Conservation (phyloP, 2,329 filamentous ascomycete species). For the Penicillium sp. region DNA sequence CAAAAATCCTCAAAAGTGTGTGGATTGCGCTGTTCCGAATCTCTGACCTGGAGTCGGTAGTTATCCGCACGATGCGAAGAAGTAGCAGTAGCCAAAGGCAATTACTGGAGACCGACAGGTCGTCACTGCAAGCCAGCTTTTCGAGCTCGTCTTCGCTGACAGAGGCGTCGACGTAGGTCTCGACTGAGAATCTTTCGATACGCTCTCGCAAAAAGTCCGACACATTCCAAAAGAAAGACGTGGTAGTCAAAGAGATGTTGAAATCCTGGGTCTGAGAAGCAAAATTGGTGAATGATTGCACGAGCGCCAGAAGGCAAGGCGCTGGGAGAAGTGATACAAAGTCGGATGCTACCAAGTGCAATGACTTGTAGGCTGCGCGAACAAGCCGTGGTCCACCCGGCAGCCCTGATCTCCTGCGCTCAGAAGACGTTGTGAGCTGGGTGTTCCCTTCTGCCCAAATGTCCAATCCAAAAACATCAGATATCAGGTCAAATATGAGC, state of each 20-base stretch:
- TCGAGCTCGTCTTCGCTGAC: slow-evolving; percentile 53
- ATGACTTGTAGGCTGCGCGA: slow-evolving; percentile 77
- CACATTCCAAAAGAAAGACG: slow-evolving; percentile 93
- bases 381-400: slow-evolving; percentile 65
- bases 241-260: slow-evolving; percentile 90
- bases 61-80: slow-evolving; percentile 34
- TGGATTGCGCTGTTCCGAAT: slow-evolving; percentile 65
- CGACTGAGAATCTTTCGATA: slow-evolving; percentile 38
- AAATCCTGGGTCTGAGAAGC: slow-evolving; percentile 84
- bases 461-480: slow-evolving; percentile 63
- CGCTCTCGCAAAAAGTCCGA: slow-evolving; percentile 70
- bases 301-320: slow-evolving; percentile 67
- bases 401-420: slow-evolving; percentile 19
- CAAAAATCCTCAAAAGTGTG: slow-evolving; percentile 83
- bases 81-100: slow-evolving; percentile 33
- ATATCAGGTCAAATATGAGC: slow-evolving; percentile 76
- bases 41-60: slow-evolving; percentile 37
- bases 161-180: slow-evolving; percentile 37
- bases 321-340: slow-evolving; percentile 71
- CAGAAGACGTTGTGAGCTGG: slow-evolving; percentile 6
- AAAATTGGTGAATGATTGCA: slow-evolving; percentile 85
- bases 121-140: slow-evolving; percentile 53
- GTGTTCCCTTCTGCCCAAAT: slow-evolving; percentile 29
- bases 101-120: slow-evolving; percentile 52
- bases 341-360: slow-evolving; percentile 91